These are phyloP conservation scores for Cyclostephanos invisitatus DNA, from an alignment of 108 stramenopile genomes.

Conservation along the genomic window DNA sequence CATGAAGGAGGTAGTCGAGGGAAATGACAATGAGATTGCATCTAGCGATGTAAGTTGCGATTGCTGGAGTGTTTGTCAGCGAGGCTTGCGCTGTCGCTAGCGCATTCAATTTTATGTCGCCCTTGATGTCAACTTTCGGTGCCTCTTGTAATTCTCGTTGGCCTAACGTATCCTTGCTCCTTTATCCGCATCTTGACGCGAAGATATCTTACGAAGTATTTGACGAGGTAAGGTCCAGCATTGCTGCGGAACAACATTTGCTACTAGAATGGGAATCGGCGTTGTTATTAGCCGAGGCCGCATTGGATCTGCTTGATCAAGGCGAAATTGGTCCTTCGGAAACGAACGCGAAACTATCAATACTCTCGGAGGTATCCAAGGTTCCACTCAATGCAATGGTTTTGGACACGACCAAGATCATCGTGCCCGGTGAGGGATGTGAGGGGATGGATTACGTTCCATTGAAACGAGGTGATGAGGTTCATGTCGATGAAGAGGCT, in stretches of 20 bases:
- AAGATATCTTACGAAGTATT: constrained; percentile 3
- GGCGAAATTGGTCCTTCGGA: constrained; percentile 1
- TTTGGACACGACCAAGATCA: constrained; percentile 16
- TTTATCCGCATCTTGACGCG: neutral
- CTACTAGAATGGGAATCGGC: constrained; percentile 31
- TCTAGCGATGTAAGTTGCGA: neutral
- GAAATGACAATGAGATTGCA: neutral
- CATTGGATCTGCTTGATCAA: constrained; percentile 5
- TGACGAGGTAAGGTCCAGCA: constrained; percentile 7
- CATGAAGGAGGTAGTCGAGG: neutral
- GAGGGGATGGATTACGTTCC: constrained; percentile 29
- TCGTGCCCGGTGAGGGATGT: constrained; percentile 44
- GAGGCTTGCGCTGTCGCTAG: neutral
- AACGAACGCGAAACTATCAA: constrained; percentile 22
- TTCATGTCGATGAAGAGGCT: constrained; percentile 19
- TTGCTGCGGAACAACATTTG: constrained; percentile 1
- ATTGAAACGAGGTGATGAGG: neutral
- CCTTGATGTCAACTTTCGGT: no score
- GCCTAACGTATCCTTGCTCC: neutral
- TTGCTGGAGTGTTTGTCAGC: neutral
- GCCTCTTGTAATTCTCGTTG: no score
- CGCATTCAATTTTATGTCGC: neutral
- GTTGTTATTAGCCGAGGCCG: constrained; percentile 17
- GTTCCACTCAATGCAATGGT: constrained; percentile 15
- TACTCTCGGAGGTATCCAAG: constrained; percentile 23